Evolutionary conservation across 345 rosid species (phyloP), one percentile per base, ranked within the genome.

Genomic region (Excoecaria cochinchinensis): DNA sequence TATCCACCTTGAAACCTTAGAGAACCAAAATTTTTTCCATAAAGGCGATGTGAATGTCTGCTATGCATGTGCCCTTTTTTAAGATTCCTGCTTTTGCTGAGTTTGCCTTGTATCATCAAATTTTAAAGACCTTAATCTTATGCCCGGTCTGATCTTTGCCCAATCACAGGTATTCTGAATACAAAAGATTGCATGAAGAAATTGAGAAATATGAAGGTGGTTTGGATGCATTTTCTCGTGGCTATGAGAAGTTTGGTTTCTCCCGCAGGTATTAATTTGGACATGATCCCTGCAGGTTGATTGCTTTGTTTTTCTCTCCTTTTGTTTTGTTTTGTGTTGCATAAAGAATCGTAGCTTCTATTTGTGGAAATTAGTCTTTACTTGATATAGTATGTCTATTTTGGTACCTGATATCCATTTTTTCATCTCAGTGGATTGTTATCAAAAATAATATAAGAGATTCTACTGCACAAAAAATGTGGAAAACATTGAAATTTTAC

Each of bases 181-280:
- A 91, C 87, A 88, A 40, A 86, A 90, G 81, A 84, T 58, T 91
- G 77, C 88, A 91, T 21, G 91, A 83, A 48, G 90, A 82, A 77
- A 90, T 95, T 74, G 92, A 90, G 82, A 86, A 84, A 80, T 76
- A 79, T 79, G 99, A 95, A 83, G 98, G 96, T 77, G 98, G 98
- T 75, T 74, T 95, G 79, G 99, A 90, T 82, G 89, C 77, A 31
- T 95, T 95, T 82, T 93, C 99, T 85, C 94, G 94, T 46, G 98
- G 98, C 71, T 93, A 93, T 78, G 93, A 93, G 87, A 88, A 86
- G 80, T 81, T 95, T 79, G 99, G 99, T 81, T 95, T 95, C 79
- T 80, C 79, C 44, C 81, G 88, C 86, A 90, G 98, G 99, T 95
- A 81, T 65, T 48, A 46, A 10, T 53, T 36, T 62, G 48, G 70